phyloP scores from a whole-genome alignment of 148 eudicot genomes.

The Beta vulgaris region DNA sequence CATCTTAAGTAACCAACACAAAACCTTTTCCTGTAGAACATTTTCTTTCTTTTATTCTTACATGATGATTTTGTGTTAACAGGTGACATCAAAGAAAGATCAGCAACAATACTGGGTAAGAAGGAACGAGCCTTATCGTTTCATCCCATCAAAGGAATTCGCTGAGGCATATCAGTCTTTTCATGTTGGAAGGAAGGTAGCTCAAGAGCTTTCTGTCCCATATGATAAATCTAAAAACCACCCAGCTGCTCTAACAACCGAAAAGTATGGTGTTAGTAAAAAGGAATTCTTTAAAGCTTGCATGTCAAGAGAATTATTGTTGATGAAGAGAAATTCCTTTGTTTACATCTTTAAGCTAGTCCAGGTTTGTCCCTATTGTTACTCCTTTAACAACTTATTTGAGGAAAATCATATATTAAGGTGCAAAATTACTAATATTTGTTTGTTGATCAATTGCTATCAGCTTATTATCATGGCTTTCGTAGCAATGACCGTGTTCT shows the following conservation, averaged over 20 bases:
- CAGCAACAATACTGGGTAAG: conserved; percentile 67
- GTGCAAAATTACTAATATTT: not conserved
- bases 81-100: conserved; percentile 89
- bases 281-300: conserved; percentile 55
- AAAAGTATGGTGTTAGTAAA: conserved; percentile 46
- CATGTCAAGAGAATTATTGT: conserved; percentile 51
- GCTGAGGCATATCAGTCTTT: conserved; percentile 66
- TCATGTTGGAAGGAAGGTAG: conserved; percentile 49
- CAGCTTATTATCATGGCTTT: conserved; percentile 48
- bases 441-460: not conserved
- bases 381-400: not conserved
- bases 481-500: conserved; percentile 60
- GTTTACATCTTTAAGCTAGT: conserved; percentile 55
- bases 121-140: conserved; percentile 54
- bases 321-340: conserved; percentile 79
- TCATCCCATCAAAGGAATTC: conserved; percentile 55
- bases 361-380: conserved; percentile 35
- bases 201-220: conserved; percentile 44
- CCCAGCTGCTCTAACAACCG: conserved; percentile 71
- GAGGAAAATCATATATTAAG: not conserved
- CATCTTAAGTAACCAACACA: conserved; percentile 21
- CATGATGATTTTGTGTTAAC: not conserved
- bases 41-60: not conserved
- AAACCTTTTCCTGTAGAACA: not conserved
- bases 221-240: conserved; percentile 65